Percentiles rank a stretch among this genome's conserved stretches.
These are phyloP conservation scores for Viola odorata DNA, from an alignment of 345 rosid genomes.

Conservation along the genomic window DNA sequence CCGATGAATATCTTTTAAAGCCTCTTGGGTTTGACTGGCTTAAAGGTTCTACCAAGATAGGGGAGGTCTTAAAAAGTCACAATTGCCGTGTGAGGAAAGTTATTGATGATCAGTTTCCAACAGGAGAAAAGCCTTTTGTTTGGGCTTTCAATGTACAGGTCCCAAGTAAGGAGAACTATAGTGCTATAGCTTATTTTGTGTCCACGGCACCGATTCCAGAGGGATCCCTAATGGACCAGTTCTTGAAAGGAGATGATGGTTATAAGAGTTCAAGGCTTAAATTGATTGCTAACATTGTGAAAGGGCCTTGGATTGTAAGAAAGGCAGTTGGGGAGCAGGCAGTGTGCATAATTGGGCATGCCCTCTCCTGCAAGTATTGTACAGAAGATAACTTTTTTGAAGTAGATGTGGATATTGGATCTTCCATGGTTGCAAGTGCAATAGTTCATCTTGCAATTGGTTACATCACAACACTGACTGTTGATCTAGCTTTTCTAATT, in stretches of 20 bases:
- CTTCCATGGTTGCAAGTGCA: constrained; percentile 94
- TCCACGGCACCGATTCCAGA: constrained; percentile 51
- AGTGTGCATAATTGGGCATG: constrained; percentile 82
- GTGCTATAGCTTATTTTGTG: constrained; percentile 84
- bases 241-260: constrained; percentile 72
- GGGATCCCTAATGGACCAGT: constrained; percentile 67
- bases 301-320: constrained; percentile 95
- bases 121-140: constrained; percentile 62
- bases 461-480: constrained; percentile 76
- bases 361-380: constrained; percentile 61
- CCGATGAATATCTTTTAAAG: constrained; percentile 60
- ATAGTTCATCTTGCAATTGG: constrained; percentile 93
- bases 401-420: constrained; percentile 90
- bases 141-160: constrained; percentile 96
- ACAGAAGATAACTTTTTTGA: constrained; percentile 51
- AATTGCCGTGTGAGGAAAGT: constrained; percentile 57
- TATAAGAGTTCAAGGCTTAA: constrained; percentile 78
- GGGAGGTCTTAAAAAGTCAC: constrained; percentile 48
- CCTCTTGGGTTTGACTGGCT: constrained; percentile 94
- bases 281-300: constrained; percentile 84
- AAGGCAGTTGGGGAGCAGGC: constrained; percentile 99
- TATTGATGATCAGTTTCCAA: constrained; percentile 49
- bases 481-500: constrained; percentile 81
- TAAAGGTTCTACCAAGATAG: constrained; percentile 55
- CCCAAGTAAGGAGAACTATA: constrained; percentile 82